Conservation (phyloP, 2,329 filamentous ascomycete species). For the Botrytis squamosa region DNA sequence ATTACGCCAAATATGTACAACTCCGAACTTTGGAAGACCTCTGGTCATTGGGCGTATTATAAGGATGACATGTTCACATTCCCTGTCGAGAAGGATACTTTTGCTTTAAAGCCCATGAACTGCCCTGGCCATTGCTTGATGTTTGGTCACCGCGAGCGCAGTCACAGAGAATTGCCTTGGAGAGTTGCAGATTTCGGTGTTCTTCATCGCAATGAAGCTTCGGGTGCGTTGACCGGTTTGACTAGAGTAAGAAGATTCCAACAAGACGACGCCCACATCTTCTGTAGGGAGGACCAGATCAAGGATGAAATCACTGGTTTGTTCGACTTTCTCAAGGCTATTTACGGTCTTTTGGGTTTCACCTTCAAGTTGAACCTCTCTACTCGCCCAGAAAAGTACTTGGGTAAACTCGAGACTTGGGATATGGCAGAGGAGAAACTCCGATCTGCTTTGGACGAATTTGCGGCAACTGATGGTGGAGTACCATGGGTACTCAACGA, state of each 20-base stretch:
- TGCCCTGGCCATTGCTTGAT: conserved; percentile 92
- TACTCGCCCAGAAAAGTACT: conserved; percentile 82
- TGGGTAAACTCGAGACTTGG: conserved; percentile 86
- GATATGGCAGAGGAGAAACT: conserved; percentile 81
- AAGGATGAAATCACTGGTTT: conserved; percentile 73
- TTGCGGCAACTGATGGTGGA: conserved; percentile 56
- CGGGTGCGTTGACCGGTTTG: conserved; percentile 83
- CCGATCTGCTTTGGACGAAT: conserved; percentile 74
- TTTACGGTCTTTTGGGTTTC: conserved; percentile 83
- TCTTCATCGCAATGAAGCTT: conserved; percentile 92
- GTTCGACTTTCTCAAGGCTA: conserved; percentile 80
- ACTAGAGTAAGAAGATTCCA: conserved; percentile 92
- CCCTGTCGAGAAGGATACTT: conserved; percentile 76
- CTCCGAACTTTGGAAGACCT: conserved; percentile 86
- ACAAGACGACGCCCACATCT: conserved; percentile 95
- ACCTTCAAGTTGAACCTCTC: conserved; percentile 94
- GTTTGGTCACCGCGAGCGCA: conserved; percentile 78
- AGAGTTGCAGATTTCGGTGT: conserved; percentile 95
- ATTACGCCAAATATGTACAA: conserved; percentile 98
- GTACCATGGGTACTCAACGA: conserved; percentile 86
- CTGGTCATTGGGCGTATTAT: conserved; percentile 92
- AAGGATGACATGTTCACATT: conserved; percentile 96
- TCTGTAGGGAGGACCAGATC: conserved; percentile 81
- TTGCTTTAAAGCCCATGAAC: conserved; percentile 96
- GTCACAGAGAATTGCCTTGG: conserved; percentile 86